Conservation (phyloP, 2,329 filamentous ascomycete genomes). For the Curvularia lunata region DNA sequence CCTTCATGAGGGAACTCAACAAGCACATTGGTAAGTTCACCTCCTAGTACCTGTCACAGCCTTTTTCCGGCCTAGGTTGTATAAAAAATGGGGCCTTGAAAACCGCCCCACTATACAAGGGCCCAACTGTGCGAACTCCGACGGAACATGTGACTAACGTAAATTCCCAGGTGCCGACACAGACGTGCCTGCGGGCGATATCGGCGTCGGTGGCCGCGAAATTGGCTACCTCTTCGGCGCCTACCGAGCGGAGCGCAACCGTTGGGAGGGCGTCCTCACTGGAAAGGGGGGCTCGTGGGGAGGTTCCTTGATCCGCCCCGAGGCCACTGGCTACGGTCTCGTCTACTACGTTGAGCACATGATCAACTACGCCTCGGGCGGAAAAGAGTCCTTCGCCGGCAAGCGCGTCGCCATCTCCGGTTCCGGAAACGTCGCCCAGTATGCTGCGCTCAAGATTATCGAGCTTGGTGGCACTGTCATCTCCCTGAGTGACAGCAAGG, state of each 20-base stretch:
- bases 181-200: conserved; percentile 95
- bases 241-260: conserved; percentile 86
- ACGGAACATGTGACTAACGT: conserved; percentile 50
- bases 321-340: conserved; percentile 95
- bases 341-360: conserved; percentile 68
- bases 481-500: conserved; percentile 92
- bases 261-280: conserved; percentile 94
- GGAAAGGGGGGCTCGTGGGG: conserved; percentile 95
- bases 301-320: conserved; percentile 89
- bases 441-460: conserved; percentile 93
- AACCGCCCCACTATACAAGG: not conserved
- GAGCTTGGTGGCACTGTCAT: conserved; percentile 93
- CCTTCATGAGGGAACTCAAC: conserved; percentile 95
- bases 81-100: not conserved
- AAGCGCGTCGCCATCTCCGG: conserved; percentile 96
- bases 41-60: conserved; percentile 7
- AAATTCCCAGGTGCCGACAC: conserved; percentile 72
- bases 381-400: conserved; percentile 82
- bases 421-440: conserved; percentile 97
- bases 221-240: conserved; percentile 94
- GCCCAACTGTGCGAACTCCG: conserved; percentile 9
- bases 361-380: conserved; percentile 78
- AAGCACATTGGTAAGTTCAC: conserved; percentile 74
- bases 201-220: conserved; percentile 90
- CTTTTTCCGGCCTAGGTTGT: conserved; percentile 9